phyloP scores from a whole-genome alignment of 805 yeast genomes.

The Yamadazyma ubonensis region DNA sequence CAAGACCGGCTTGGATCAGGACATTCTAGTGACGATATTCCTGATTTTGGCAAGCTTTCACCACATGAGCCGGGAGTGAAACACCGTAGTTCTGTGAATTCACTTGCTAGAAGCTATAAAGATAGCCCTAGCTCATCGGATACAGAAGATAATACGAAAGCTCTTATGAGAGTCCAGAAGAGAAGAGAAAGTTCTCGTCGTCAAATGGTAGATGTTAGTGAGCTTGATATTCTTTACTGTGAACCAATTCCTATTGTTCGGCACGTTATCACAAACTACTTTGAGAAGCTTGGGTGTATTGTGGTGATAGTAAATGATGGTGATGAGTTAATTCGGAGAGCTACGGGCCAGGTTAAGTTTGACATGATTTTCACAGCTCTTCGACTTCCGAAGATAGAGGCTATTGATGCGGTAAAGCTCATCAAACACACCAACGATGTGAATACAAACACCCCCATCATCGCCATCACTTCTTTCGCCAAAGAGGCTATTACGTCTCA shows the following conservation, averaged over 20 bases:
- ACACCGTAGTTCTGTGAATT: slow-evolving; percentile 24
- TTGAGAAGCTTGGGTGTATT: slow-evolving; percentile 72
- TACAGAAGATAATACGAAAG: slow-evolving; percentile 52
- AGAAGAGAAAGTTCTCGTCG: slow-evolving; percentile 51
- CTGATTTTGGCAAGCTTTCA: slow-evolving; percentile 16
- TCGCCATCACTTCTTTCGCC: slow-evolving; percentile 70
- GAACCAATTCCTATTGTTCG: slow-evolving; percentile 85
- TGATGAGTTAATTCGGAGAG: slow-evolving; percentile 77
- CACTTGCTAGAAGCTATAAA: slow-evolving; percentile 26
- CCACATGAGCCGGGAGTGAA: slow-evolving; percentile 14
- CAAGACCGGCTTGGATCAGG: slow-evolving; percentile 28
- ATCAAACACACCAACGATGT: slow-evolving; percentile 72
- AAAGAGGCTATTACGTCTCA: slow-evolving; percentile 59
- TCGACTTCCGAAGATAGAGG: slow-evolving; percentile 63
- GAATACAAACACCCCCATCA: slow-evolving; percentile 74
- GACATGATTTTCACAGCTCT: slow-evolving; percentile 80
- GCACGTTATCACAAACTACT: slow-evolving; percentile 58
- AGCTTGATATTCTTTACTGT: slow-evolving; percentile 72
- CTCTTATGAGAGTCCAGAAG: slow-evolving; percentile 49
- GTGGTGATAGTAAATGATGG: slow-evolving; percentile 78
- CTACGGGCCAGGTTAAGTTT: slow-evolving; percentile 79
- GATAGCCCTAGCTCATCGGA: slow-evolving; percentile 64
- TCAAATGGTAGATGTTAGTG: slow-evolving; percentile 22
- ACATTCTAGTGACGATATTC: slow-evolving; percentile 16
- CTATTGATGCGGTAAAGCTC: slow-evolving; percentile 73